Percentiles rank a stretch among this genome's conserved stretches.
Conservation (phyloP, 768 basidiomycete species). For the Tylopilus vinaceipallidus region DNA sequence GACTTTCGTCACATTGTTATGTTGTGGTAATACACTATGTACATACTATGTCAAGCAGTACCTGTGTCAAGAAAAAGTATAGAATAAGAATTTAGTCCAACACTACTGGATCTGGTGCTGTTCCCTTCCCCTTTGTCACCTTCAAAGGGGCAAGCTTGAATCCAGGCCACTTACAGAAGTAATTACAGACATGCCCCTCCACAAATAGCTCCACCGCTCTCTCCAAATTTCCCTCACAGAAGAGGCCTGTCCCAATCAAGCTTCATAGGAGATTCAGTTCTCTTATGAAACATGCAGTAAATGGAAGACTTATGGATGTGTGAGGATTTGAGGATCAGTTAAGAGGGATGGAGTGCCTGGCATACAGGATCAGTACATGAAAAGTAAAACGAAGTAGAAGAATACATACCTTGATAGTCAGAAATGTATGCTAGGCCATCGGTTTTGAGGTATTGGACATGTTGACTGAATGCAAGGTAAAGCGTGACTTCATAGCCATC, state of each 20-base stretch:
- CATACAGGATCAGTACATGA: no score
- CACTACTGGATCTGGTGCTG: background rate
- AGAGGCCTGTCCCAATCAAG: background rate
- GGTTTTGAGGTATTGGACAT: background rate
- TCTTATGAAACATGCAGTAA: no score
- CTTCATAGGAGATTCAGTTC: no score
- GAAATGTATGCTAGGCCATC: background rate
- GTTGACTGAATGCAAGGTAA: background rate
- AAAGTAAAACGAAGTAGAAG: no score
- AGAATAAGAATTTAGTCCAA: no score
- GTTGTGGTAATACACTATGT: no score
- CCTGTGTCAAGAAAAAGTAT: no score
- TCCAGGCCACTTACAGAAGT: slow-evolving; percentile 10
- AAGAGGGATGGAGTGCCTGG: background rate
- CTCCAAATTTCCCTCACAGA: slow-evolving; percentile 11
- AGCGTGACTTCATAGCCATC: background rate
- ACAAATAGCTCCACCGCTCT: background rate
- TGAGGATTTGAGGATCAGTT: background rate
- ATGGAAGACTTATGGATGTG: background rate
- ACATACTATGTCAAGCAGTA: no score
- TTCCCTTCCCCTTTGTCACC: background rate
- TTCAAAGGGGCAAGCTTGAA: background rate
- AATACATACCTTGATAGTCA: background rate
- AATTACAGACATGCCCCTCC: slow-evolving; percentile 7
- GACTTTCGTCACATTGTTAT: no score